These are phyloP conservation scores for Blastomyces silverae DNA, from an alignment of 2,329 filamentous ascomycete species.

Conservation along the genomic window DNA sequence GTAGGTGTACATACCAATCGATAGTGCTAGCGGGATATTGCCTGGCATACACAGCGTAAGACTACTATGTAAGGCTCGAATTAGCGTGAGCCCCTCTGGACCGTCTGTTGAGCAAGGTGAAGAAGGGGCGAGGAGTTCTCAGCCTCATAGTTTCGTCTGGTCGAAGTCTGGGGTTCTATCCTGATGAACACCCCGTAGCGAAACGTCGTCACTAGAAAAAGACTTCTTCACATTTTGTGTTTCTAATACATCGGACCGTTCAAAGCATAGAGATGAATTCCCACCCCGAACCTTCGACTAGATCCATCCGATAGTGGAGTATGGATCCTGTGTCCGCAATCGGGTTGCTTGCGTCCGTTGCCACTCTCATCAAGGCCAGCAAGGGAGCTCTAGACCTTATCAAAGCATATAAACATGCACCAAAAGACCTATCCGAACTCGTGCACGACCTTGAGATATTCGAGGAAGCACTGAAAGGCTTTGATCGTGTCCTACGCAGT, in stretches of 20 bases:
- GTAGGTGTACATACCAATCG: too few relatives aligned
- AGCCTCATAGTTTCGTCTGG: neutral
- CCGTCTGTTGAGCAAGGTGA: neutral
- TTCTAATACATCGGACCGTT: neutral
- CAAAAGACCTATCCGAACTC: slow-evolving; percentile 11
- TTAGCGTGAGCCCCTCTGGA: neutral
- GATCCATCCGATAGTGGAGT: neutral
- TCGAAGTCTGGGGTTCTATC: neutral
- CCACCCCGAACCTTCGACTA: neutral
- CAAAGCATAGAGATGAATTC: neutral
- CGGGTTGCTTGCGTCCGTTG: neutral
- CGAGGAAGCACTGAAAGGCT: slow-evolving; percentile 19
- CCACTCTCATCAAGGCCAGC: neutral
- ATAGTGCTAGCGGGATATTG: neutral
- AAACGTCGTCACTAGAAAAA: neutral
- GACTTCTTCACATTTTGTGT: neutral
- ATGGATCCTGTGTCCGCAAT: slow-evolving; percentile 2
- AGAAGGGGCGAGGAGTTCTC: neutral
- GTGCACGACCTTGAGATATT: slow-evolving; percentile 18
- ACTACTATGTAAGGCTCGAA: neutral
- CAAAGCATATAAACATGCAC: neutral
- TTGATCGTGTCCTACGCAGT: slow-evolving; percentile 21
- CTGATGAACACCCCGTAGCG: neutral
- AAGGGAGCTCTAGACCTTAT: neutral
- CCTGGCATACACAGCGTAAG: neutral